Conservation (phyloP, 345 rosid species). For the Theobroma cacao region DNA sequence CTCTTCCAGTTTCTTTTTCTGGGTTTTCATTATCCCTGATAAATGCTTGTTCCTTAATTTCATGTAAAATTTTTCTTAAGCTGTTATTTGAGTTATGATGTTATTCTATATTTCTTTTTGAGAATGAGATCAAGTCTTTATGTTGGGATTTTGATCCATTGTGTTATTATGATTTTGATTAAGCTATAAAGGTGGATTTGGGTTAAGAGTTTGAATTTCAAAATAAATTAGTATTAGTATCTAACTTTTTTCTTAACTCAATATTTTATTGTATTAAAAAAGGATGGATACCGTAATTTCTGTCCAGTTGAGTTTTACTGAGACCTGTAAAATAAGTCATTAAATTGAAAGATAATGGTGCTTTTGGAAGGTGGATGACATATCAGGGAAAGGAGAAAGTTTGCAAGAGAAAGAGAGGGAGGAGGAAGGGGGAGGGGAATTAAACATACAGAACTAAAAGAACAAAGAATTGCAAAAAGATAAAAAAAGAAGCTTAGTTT, state of each 20-base stretch:
- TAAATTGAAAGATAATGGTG: neutral
- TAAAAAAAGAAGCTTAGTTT: neutral
- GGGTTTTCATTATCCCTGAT: neutral
- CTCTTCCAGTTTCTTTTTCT: neutral
- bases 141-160: neutral
- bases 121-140: neutral
- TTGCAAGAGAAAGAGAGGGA: neutral
- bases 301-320: neutral
- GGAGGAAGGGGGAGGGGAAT: neutral
- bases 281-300: neutral
- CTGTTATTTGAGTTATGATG: neutral
- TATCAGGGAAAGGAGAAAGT: neutral
- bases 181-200: neutral
- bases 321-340: too few relatives aligned
- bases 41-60: neutral
- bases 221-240: neutral
- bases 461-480: too few relatives aligned
- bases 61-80: neutral
- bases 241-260: neutral
- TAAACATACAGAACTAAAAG: neutral
- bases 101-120: too few relatives aligned
- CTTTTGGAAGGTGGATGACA: neutral
- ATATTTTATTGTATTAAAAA: neutral
- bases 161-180: neutral
- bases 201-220: neutral